phyloP scores from a whole-genome alignment of 768 basidiomycete genomes.

The Rhodotorula diobovata region DNA sequence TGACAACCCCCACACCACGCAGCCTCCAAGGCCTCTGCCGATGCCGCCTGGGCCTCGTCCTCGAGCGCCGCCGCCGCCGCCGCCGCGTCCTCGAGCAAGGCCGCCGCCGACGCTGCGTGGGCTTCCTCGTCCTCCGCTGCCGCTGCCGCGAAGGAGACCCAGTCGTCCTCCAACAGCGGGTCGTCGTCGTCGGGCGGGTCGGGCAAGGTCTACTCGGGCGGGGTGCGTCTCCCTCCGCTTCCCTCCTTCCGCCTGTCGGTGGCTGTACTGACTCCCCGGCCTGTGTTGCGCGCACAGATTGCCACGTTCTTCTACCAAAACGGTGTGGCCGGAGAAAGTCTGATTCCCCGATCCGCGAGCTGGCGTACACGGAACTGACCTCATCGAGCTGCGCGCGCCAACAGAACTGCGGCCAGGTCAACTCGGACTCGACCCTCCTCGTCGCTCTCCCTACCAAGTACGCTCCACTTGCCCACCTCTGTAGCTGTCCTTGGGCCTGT shows the following conservation, averaged over 20 bases:
- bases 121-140: slow-evolving; percentile 11
- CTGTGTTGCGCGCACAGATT: neutral
- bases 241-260: too few species aligned
- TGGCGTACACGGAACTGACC: neutral
- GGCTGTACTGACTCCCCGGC: neutral
- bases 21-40: slow-evolving; percentile 9
- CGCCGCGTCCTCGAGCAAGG: neutral
- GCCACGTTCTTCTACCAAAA: slow-evolving; percentile 19
- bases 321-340: neutral
- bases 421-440: slow-evolving; percentile 16
- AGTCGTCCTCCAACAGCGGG: neutral
- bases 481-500: neutral
- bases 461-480: neutral
- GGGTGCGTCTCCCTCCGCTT: neutral
- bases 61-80: slow-evolving; percentile 6
- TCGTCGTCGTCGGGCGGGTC: neutral
- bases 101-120: slow-evolving; percentile 13
- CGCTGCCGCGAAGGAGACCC: slow-evolving; percentile 15
- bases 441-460: slow-evolving; percentile 32
- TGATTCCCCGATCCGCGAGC: too few species aligned
- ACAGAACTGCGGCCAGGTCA: slow-evolving; percentile 22
- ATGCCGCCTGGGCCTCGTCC: slow-evolving; percentile 18
- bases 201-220: slow-evolving; percentile 25
- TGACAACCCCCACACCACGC: too few species aligned
- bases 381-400: too few species aligned